phyloP scores from a whole-genome alignment of 768 basidiomycete species.

The Mycena pura region DNA sequence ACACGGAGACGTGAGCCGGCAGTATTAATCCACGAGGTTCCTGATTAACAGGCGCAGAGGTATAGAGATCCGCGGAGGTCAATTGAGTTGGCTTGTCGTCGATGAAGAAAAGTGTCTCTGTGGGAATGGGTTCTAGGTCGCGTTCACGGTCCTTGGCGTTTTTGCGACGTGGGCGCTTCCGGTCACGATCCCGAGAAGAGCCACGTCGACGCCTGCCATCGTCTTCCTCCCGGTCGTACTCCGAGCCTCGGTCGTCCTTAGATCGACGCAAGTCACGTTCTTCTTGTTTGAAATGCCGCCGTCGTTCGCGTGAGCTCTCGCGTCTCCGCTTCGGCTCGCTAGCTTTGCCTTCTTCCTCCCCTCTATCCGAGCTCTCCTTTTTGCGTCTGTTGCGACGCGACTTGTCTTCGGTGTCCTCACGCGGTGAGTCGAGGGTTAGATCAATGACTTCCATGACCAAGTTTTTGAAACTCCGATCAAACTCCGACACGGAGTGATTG shows the following conservation, averaged over 20 bases:
- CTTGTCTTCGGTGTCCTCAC: conserved; percentile 31
- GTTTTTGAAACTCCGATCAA: conserved; percentile 1
- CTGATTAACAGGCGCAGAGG: conserved; percentile 11
- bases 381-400: background rate
- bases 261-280: background rate
- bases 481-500: background rate
- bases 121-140: conserved; percentile 22
- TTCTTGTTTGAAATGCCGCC: too few relatives aligned
- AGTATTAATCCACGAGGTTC: conserved; percentile 52
- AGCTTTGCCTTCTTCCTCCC: background rate
- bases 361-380: background rate
- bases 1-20: conserved; percentile 73
- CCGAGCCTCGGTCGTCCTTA: background rate
- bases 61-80: conserved; percentile 28
- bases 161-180: conserved; percentile 3
- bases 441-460: conserved; percentile 16
- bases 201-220: conserved; percentile 26
- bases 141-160: background rate
- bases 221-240: conserved; percentile 19
- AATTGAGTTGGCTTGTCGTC: conserved; percentile 53
- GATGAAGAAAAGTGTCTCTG: conserved; percentile 50
- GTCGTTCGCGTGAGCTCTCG: conserved; percentile 18
- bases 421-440: conserved; percentile 44
- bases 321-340: background rate
- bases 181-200: conserved; percentile 21